Conservation (phyloP, 2,329 filamentous ascomycete genomes). For the Aspergillus amoenus region DNA sequence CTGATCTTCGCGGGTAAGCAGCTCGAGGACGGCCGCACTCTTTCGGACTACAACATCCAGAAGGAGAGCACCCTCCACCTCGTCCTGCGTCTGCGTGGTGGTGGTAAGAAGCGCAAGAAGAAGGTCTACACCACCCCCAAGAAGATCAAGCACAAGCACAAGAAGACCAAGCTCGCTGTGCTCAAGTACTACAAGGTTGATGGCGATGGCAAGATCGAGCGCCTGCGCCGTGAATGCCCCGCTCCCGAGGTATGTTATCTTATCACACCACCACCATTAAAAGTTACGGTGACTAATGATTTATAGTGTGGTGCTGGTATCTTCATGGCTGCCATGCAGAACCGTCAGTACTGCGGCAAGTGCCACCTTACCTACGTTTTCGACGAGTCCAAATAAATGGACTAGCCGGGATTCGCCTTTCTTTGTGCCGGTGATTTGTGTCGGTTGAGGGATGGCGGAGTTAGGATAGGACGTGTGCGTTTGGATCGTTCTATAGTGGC, state of each 20-base stretch:
- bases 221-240: constrained; percentile 96
- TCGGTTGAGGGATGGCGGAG: constrained; percentile 14
- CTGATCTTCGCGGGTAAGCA: constrained; percentile 99
- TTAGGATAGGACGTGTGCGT: constrained; percentile 18
- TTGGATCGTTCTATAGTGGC: constrained; percentile 18
- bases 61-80: constrained; percentile 99
- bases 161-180: constrained; percentile 99
- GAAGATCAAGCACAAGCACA: constrained; percentile 99
- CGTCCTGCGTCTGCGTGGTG: constrained; percentile 96
- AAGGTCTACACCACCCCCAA: constrained; percentile 99
- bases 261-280: background rate
- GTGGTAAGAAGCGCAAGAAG: constrained; percentile 99
- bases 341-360: constrained; percentile 92
- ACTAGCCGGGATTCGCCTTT: constrained; percentile 15
- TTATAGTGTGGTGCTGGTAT: constrained; percentile 94
- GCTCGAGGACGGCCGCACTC: constrained; percentile 98
- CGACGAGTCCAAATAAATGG: constrained; percentile 61
- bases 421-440: constrained; percentile 15
- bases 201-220: constrained; percentile 99
- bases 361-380: constrained; percentile 72
- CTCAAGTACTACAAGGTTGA: constrained; percentile 99
- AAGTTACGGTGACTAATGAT: constrained; percentile 6
- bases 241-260: constrained; percentile 70
- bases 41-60: constrained; percentile 99
- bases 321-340: constrained; percentile 99